Conservation (phyloP, 2,329 filamentous ascomycete species). For the Truncatella angustata region DNA sequence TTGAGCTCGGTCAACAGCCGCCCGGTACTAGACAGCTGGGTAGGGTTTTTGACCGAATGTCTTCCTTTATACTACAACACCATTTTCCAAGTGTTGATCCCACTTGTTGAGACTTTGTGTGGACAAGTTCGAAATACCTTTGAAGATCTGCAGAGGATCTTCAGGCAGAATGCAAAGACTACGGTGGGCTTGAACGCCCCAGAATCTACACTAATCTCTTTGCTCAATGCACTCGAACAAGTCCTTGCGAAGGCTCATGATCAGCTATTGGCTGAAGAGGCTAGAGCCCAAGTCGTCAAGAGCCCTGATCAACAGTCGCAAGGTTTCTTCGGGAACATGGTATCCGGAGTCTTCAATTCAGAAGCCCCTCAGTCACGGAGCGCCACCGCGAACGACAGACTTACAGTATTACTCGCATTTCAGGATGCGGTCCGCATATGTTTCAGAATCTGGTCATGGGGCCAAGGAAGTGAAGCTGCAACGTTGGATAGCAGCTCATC, state of each 20-base stretch:
- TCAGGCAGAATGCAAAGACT: slow-evolving; percentile 39
- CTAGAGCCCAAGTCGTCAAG: slow-evolving; percentile 65
- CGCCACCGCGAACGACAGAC: slow-evolving; percentile 84
- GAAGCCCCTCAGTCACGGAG: slow-evolving; percentile 76
- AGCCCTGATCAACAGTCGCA: slow-evolving; percentile 76
- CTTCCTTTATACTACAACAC: slow-evolving; percentile 79
- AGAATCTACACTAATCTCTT: slow-evolving; percentile 74
- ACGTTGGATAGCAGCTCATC: slow-evolving; percentile 64
- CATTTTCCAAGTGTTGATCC: slow-evolving; percentile 88
- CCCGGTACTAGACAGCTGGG: slow-evolving; percentile 85
- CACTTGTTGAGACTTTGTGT: slow-evolving; percentile 87
- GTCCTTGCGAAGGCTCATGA: slow-evolving; percentile 86
- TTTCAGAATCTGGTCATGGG: slow-evolving; percentile 95
- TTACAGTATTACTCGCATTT: slow-evolving; percentile 94
- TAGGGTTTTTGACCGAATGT: slow-evolving; percentile 78
- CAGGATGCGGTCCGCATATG: slow-evolving; percentile 93
- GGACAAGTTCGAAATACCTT: slow-evolving; percentile 74
- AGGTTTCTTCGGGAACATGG: slow-evolving; percentile 91
- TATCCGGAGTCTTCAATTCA: slow-evolving; percentile 82
- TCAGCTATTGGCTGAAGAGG: slow-evolving; percentile 73
- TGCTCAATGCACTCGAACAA: slow-evolving; percentile 91
- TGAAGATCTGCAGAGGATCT: slow-evolving; percentile 64
- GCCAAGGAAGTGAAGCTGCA: slow-evolving; percentile 58
- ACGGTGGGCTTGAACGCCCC: slow-evolving; percentile 42
- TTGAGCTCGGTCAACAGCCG: slow-evolving; percentile 74